phyloP scores from a whole-genome alignment of 2,329 filamentous ascomycete species.

The Aspergillus ibericus region DNA sequence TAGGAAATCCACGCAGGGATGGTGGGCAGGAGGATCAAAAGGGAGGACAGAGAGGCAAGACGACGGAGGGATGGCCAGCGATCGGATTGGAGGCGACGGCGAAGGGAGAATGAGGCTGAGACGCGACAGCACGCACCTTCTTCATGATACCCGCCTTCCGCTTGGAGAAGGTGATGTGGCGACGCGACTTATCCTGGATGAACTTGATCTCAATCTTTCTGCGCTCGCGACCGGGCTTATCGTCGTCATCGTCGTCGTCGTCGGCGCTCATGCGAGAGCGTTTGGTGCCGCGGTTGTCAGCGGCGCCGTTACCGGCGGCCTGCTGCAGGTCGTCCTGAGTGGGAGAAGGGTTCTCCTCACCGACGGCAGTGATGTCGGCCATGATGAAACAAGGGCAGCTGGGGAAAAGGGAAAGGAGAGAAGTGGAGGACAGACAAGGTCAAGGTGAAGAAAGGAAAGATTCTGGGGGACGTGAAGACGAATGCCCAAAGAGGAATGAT shows the following conservation, averaged over 20 bases:
- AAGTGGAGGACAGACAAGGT: slow-evolving; percentile 12
- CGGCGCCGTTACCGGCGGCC: slow-evolving; percentile 65
- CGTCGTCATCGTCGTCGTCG: slow-evolving; percentile 95
- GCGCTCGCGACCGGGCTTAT: slow-evolving; percentile 95
- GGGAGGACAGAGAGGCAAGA: neutral
- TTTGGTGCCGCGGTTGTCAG: slow-evolving; percentile 82
- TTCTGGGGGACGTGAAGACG: slow-evolving; percentile 22
- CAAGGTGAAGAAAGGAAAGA: slow-evolving; percentile 15
- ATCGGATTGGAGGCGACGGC: slow-evolving; percentile 10
- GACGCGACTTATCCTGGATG: slow-evolving; percentile 98
- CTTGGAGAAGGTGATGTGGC: slow-evolving; percentile 99
- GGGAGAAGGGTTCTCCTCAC: slow-evolving; percentile 71
- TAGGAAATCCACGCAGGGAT: slow-evolving; percentile 1
- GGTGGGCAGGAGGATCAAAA: slow-evolving; percentile 8
- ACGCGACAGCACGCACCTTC: slow-evolving; percentile 68
- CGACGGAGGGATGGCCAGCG: neutral
- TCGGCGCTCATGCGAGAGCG: slow-evolving; percentile 79
- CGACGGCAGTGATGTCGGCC: slow-evolving; percentile 79
- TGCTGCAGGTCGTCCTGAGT: slow-evolving; percentile 69
- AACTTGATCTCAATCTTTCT: slow-evolving; percentile 99
- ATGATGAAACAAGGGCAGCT: slow-evolving; percentile 46
- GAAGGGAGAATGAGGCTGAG: slow-evolving; percentile 8
- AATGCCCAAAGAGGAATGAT: slow-evolving; percentile 49
- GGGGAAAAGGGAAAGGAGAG: slow-evolving; percentile 10
- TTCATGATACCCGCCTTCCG: slow-evolving; percentile 99